Evolutionary conservation across 768 basidiomycete species (phyloP), one percentile per base, ranked within the genome.

Genomic region (Termitomyces sp.): DNA sequence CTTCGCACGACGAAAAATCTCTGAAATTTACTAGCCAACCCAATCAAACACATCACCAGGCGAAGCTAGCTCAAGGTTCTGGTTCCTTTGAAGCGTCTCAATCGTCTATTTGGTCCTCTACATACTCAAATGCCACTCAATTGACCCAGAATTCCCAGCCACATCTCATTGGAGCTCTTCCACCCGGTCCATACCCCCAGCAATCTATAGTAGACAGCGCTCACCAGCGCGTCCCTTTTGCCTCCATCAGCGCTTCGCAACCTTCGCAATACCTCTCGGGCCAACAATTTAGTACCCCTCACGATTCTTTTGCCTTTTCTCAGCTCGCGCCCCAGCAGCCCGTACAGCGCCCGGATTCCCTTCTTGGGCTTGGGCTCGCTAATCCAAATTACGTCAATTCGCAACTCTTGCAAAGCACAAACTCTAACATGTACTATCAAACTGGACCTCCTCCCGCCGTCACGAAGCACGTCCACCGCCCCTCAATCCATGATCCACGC

Each of bases 1-100:
- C 84, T 14, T 75, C 80, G 1, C 70, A 73, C 3, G 85, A 84
- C 58, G 81, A 82, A 55, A 71, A 74, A 51, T 64, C 72, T 26
- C 64, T 76, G 42, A 72, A 68, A 46, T 74, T 74, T 51, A 69
- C 63, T 39, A 64, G 68, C 43, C 68, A 68, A n/a, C 68, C 65
- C 54, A 70, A 68, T 39, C 71, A 72, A 31, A 63, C 64, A 12
- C 71, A 53, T 39, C 46, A 71, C 60, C 74, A 67, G 24, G 68
- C 63, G 13, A 72, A 69, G 29, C 67, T 69, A 51, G 63, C 61
- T 49, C 63, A 68, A 5, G 55, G 55, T 24, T 53, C 64, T 20
- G 58, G 63, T 9, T 64, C 67, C 20, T 69, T 68, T 52, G 65
- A 72, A 26, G 49, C 64, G 42, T 63, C 72, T 4, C 75, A 75